Percentiles rank a stretch among this genome's conserved stretches.
Conservation (phyloP, 768 basidiomycete genomes). For the Mycena chlorophos region DNA sequence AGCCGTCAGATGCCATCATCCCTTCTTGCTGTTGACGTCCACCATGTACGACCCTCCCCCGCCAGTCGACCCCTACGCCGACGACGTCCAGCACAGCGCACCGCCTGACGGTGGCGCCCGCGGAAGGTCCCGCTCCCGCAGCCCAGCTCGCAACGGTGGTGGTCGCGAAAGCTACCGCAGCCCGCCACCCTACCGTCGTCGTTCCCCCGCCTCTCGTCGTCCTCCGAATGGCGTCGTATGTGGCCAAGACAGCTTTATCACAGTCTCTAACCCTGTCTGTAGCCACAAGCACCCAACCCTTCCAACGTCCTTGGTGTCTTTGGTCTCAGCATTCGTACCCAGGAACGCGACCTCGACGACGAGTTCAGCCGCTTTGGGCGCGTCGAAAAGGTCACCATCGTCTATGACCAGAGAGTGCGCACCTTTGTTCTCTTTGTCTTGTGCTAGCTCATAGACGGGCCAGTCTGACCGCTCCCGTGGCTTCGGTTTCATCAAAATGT, state of each 20-base stretch:
- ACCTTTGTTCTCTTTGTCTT: slow-evolving; percentile 22
- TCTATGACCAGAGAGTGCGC: slow-evolving; percentile 94
- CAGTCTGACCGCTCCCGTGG: slow-evolving; percentile 95
- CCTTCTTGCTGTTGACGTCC: slow-evolving; percentile 8
- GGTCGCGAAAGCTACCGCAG: slow-evolving; percentile 55
- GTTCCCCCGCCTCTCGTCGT: slow-evolving; percentile 61
- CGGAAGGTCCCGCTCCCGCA: slow-evolving; percentile 76
- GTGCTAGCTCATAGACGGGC: slow-evolving; percentile 16
- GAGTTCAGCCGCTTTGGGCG: slow-evolving; percentile 88
- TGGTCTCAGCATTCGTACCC: slow-evolving; percentile 93
- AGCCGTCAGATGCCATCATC: too few species aligned
- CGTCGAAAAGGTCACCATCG: slow-evolving; percentile 94
- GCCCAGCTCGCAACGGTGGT: slow-evolving; percentile 49
- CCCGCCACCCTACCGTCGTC: slow-evolving; percentile 53
- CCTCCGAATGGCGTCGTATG: slow-evolving; percentile 74
- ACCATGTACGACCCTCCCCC: slow-evolving; percentile 43
- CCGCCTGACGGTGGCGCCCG: slow-evolving; percentile 57
- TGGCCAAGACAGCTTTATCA: slow-evolving; percentile 24
- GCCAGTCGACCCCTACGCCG: slow-evolving; percentile 78
- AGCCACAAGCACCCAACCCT: slow-evolving; percentile 79
- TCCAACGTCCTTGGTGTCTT: slow-evolving; percentile 95
- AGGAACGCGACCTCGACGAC: slow-evolving; percentile 91
- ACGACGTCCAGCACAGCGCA: slow-evolving; percentile 73
- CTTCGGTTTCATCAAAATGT: slow-evolving; percentile 97
- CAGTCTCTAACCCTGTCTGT: slow-evolving; percentile 20